Conservation (phyloP, 768 basidiomycete genomes). For the Boletus sp. region DNA sequence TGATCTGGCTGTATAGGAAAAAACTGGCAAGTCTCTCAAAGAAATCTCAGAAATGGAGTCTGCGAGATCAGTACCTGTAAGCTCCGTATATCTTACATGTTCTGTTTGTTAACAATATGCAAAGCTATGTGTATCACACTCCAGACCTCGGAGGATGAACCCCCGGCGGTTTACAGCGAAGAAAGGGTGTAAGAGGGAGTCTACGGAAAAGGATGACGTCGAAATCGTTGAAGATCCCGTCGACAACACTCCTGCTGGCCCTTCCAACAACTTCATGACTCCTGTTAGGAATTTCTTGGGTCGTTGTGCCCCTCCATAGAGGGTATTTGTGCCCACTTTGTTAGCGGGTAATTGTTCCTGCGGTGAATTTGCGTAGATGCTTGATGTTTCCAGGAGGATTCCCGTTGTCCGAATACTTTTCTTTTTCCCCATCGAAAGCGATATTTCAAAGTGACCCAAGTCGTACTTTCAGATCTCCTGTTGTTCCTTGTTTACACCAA, state of each 20-base stretch:
- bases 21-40: conserved; percentile 5
- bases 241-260: background rate
- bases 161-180: background rate
- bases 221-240: too few species aligned
- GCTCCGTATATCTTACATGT: background rate
- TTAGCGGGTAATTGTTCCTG: background rate
- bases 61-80: background rate
- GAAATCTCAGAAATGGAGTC: background rate
- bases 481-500: conserved; percentile 15
- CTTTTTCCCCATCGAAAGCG: background rate
- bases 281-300: background rate
- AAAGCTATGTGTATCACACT: background rate
- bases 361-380: background rate
- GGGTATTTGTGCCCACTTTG: background rate
- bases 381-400: background rate
- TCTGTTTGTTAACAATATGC: background rate
- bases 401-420: too few species aligned
- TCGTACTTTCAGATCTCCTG: background rate
- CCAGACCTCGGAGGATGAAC: background rate
- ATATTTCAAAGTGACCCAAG: background rate
- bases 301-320: conserved; percentile 1
- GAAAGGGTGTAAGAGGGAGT: background rate
- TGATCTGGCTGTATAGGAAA: conserved; percentile 10
- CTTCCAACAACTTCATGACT: background rate
- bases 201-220: background rate